Evolutionary conservation across 2,329 filamentous ascomycete genomes (phyloP).

Genomic region (Aspergillus pseudotamarii): DNA sequence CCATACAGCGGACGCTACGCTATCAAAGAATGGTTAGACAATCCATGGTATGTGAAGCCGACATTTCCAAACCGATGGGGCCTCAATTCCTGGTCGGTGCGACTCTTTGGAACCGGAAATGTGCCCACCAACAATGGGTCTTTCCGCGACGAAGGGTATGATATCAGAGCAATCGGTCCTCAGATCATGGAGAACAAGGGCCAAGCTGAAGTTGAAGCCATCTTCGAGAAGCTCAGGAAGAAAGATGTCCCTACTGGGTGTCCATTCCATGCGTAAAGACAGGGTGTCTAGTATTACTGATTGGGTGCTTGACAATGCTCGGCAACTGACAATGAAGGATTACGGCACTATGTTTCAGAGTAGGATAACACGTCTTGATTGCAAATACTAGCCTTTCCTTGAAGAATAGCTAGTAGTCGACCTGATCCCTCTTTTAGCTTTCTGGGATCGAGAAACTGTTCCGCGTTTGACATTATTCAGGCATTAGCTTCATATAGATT

Average conservation of each 20-base stretch:
- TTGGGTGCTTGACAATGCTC: background rate
- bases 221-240: background rate
- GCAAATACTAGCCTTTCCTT: background rate
- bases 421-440: background rate
- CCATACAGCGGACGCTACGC: constrained; percentile 15
- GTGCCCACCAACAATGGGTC: constrained; percentile 20
- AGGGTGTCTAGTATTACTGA: background rate
- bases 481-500: background rate
- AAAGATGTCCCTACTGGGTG: background rate
- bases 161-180: constrained; percentile 24
- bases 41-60: constrained; percentile 33
- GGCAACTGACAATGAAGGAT: background rate
- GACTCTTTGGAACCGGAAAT: constrained; percentile 24
- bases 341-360: background rate
- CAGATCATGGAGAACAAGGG: constrained; percentile 19
- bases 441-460: background rate
- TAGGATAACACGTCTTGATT: background rate
- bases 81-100: constrained; percentile 17
- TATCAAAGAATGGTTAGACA: constrained; percentile 16
- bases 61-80: constrained; percentile 25
- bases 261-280: background rate
- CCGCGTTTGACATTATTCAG: background rate
- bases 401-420: background rate
- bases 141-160: constrained; percentile 18
- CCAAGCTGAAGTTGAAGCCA: background rate